Conservation (phyloP, 495 filamentous ascomycete genomes). For the Trichoderma asperelloides region DNA sequence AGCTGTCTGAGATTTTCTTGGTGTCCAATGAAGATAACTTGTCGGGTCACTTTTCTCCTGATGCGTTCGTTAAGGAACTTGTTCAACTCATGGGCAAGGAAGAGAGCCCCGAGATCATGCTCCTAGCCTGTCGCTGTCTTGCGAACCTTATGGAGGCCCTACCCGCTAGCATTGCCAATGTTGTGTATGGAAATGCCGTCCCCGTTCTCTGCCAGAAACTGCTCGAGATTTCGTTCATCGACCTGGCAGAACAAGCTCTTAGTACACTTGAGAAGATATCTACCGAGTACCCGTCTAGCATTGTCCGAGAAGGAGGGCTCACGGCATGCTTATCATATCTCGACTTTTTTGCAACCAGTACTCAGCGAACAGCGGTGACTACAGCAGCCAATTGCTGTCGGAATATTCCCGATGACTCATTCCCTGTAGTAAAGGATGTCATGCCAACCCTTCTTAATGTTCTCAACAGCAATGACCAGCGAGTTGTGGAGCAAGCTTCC, state of each 20-base stretch:
- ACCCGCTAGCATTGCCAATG: conserved; percentile 82
- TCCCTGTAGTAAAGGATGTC: conserved; percentile 77
- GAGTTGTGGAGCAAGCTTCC: conserved; percentile 93
- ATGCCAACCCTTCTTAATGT: conserved; percentile 93
- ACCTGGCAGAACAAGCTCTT: conserved; percentile 91
- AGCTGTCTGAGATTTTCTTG: conserved; percentile 85
- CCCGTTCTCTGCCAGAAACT: conserved; percentile 90
- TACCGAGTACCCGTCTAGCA: conserved; percentile 88
- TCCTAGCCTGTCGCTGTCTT: conserved; percentile 89
- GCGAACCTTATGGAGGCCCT: conserved; percentile 98
- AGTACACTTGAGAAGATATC: conserved; percentile 98
- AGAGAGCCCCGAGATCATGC: conserved; percentile 96
- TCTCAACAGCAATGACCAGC: conserved; percentile 83
- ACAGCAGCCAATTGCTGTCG: conserved; percentile 97
- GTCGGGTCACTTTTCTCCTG: conserved; percentile 89
- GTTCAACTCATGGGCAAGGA: conserved; percentile 84
- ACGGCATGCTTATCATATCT: conserved; percentile 89
- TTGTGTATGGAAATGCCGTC: conserved; percentile 93
- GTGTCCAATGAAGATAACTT: conserved; percentile 96
- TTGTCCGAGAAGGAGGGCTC: conserved; percentile 91
- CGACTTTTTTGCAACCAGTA: conserved; percentile 96
- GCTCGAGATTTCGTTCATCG: conserved; percentile 90
- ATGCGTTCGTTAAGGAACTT: conserved; percentile 91
- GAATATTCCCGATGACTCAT: conserved; percentile 89
- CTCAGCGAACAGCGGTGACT: conserved; percentile 90